Base-by-base conservation (phyloP, 257 asterid genomes). In the Gynochthodes officinalis region DNA sequence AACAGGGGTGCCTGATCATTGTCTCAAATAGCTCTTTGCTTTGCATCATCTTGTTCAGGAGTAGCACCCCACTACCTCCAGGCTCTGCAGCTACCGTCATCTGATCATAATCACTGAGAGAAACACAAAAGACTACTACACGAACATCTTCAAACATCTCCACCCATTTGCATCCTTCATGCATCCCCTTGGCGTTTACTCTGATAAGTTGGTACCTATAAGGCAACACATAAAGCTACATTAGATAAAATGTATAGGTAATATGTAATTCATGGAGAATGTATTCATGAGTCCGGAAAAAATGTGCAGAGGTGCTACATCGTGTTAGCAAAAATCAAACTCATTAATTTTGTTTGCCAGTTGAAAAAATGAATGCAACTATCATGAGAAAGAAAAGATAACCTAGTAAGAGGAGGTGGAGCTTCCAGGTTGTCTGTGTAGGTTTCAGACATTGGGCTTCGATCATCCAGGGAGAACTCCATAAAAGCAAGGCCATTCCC, bases 71-170 rank as follows among this genome's bases (percentile, higher is more conserved):
- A 4, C 77, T 77, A 50, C 84, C 83, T 21, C 75, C 72, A 68
- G 52, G 81, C 76, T 81, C 89, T 37, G 87, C 82, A 69, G 89
- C 74, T 18, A 82, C 69, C 73, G 86, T 80, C 57, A 81, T 77
- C 64, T 93, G 97, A 76, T 94, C 96, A 5, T 94, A 94, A 50
- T 94, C 97, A 18, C 96, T 82, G 42, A 94, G 83, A 57, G 98
- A 82, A 12, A 88, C 84, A 49, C 95, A 88, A 80, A 91, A 89
- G 23, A 91, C 90, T 2, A 94, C 89, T 2, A 83, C 90, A 1
- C 97, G 93, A 6, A 94, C 97, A 50, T 91, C 97, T 84, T 91
- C 97, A 37, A 94, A 94, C 98, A 94, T 94, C 74, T 91, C 98
- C 25, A 91, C 91, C 97, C 98, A 94, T 81, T 91, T 94, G 86